Base-by-base conservation (phyloP, 2,329 filamentous ascomycete species). In the Delphinella strobiligena region DNA sequence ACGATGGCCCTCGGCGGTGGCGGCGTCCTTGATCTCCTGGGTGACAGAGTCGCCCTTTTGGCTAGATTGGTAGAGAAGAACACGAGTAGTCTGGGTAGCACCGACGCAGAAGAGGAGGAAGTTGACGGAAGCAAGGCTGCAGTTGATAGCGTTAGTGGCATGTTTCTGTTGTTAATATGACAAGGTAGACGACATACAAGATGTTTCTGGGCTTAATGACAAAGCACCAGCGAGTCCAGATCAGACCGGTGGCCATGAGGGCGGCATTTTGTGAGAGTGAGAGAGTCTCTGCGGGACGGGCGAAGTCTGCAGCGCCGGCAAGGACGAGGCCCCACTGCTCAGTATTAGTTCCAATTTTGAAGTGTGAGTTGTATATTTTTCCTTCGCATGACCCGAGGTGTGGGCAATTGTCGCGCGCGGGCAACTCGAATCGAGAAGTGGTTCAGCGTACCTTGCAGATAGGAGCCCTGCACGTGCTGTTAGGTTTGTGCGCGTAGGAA, bases 181-280 rank as follows among this genome's bases (percentile, higher is more conserved):
- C 35, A 33, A 30, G 7, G 24, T 34, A 19, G 12, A 44, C 12
- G 9, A 67, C 78, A 35, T 68, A 86, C 80, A 95, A 81, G 56
- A 87, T 68, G 72, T 98, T 98, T 65, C 78, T 79, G 42, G 91
- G 91, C 64, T 79, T 87, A 67, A 98, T 98, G 62, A 98, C 82
- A 59, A 96, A 73, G 72, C 91, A 98, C 91, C 91, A 98, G 51
- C 91, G 78, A 34, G 91, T 98, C 91, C 91, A 98, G 73, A 98
- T 98, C 49, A 82, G 66, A 50, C 91, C 91, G 8, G 91, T 98
- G 53, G 79, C 79, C 58, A 85, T 91, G 51, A 98, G 75, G 44
- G 91, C 89, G 37, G 71, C 71, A 68, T 96, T 98, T 67, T 95
- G 88, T 19, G 84, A 91, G 47, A 95, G 69, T 31, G 88, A 95